Evolutionary conservation across 2,329 filamentous ascomycete genomes (phyloP), one percentile per base, ranked within the genome.

Genomic region (Pseudonectria foliicola): DNA sequence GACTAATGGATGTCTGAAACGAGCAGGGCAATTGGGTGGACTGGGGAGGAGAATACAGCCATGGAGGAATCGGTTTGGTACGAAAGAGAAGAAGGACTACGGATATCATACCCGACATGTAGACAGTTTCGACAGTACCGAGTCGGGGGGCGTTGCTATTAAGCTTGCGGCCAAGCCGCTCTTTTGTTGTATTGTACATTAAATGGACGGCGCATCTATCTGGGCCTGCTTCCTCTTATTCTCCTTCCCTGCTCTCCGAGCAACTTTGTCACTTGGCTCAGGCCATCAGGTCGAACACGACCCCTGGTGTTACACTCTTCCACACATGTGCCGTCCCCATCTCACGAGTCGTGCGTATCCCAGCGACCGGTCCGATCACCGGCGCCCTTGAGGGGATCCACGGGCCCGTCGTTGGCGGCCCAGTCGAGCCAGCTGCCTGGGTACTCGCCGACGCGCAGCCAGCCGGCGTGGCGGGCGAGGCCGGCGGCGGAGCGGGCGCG

Each of bases 401-500:
- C 54, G 55, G 71, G 66, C 0, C 89, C 90, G 0, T 84, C 82
- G 40, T 76, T 80, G 53, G 63, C 73, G 44, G 70, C 70, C 92
- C 92, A 96, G 56, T 96, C 90, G 45, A 85, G 31, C 82, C 81
- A 89, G 55, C 80, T 85, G 2, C 84, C 85, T 3, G 71, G 66
- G 54, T 86, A 90, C 63, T 88, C 83, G 13, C 76, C 77, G 0
- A 85, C 76, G 7, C 71, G 74, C 31, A 64, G 61, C 71, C 85
- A 96, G 8, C 90, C 90, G 3, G 80, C 82, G 55, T 84, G 73
- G 49, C 70, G 68, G 21, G 92, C 92, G 58, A 95, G 61, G 45
- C 74, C 71, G 6, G 88, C 88, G 6, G 89, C 89, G 1, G 84
- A 76, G 29, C 71, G 68, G 49, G 85, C 87, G 55, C 92, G 71